These are phyloP conservation scores for Crithidia mellificae DNA, from an alignment of 208 protist genomes.

Conservation along the genomic window DNA sequence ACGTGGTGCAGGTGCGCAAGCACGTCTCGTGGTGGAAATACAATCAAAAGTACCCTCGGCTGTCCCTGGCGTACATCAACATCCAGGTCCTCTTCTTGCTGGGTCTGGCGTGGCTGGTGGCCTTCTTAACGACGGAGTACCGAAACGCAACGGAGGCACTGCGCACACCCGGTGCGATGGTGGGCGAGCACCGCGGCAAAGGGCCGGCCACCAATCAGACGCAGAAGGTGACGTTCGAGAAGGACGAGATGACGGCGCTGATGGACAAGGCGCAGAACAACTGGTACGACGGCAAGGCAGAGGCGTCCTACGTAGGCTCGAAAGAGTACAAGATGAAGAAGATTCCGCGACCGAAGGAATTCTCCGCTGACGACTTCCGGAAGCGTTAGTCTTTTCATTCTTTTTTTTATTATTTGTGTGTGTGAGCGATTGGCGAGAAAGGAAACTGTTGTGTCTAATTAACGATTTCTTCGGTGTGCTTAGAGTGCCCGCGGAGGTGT, in stretches of 20 bases:
- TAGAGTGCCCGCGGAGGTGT: no score
- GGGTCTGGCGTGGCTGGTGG: slow-evolving; percentile 73
- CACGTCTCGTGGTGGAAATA: slow-evolving; percentile 90
- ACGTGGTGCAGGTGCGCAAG: slow-evolving; percentile 87
- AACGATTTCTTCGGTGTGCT: no score
- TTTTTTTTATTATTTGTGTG: neutral
- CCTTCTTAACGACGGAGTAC: slow-evolving; percentile 78
- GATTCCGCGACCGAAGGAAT: slow-evolving; percentile 84
- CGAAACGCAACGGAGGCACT: slow-evolving; percentile 65
- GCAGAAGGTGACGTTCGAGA: slow-evolving; percentile 73
- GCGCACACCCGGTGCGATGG: slow-evolving; percentile 82
- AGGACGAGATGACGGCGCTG: slow-evolving; percentile 64
- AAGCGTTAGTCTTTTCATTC: slow-evolving; percentile 44
- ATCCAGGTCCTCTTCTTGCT: slow-evolving; percentile 82
- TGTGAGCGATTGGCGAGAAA: no score
- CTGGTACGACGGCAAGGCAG: slow-evolving; percentile 73
- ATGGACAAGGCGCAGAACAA: slow-evolving; percentile 80
- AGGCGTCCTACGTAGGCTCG: slow-evolving; percentile 84
- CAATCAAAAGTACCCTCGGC: slow-evolving; percentile 78
- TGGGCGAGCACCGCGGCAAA: slow-evolving; percentile 78
- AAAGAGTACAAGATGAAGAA: slow-evolving; percentile 88
- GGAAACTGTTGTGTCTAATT: no score
- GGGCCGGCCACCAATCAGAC: slow-evolving; percentile 57
- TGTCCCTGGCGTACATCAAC: slow-evolving; percentile 84
- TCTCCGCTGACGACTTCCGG: slow-evolving; percentile 77